A percentile compares a stretch with the other conserved stretches of the same genome.
Conservation (phyloP, 1,284 basidiomycete genomes). For the Apiotrichum sp. region DNA sequence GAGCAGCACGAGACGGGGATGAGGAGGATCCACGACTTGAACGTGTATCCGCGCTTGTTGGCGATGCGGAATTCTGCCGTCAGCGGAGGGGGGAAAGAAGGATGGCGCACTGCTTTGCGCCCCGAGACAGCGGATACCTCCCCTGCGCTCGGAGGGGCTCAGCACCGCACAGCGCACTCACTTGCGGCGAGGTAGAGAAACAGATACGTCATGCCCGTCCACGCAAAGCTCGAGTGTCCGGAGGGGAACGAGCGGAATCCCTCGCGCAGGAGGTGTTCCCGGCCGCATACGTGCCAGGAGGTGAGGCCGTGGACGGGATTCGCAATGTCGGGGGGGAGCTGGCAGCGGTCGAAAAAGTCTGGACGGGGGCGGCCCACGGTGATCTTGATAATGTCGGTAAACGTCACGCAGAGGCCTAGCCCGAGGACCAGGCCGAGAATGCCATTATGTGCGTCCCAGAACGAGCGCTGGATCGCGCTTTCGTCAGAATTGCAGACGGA, state of each 20-base stretch:
- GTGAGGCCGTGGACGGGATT: constrained; percentile 65
- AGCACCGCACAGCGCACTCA: constrained; percentile 16
- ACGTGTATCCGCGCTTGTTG: constrained; percentile 70
- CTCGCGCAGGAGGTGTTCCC: constrained; percentile 64
- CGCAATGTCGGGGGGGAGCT: constrained; percentile 58
- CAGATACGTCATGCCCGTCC: constrained; percentile 45
- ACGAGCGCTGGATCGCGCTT: constrained; percentile 59
- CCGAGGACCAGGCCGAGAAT: constrained; percentile 55
- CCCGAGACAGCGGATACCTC: too few relatives aligned
- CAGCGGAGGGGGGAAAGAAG: too few relatives aligned
- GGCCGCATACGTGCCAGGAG: constrained; percentile 70
- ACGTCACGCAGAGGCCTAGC: constrained; percentile 49
- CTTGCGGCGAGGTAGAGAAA: constrained; percentile 51
- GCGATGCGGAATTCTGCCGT: constrained; percentile 72
- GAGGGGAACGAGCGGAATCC: constrained; percentile 90
- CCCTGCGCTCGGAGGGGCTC: neutral
- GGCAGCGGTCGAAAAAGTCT: constrained; percentile 79
- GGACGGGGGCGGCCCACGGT: constrained; percentile 80
- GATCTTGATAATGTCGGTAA: constrained; percentile 77
- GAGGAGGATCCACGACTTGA: constrained; percentile 79
- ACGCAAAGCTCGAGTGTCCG: constrained; percentile 69
- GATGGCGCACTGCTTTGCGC: too few relatives aligned
- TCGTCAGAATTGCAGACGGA: too few relatives aligned
- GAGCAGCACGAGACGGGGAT: constrained; percentile 71
- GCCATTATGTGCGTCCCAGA: constrained; percentile 83